These are phyloP conservation scores for Pseudocercospora macadamiae DNA, from an alignment of 2,329 filamentous ascomycete species.

Conservation along the genomic window DNA sequence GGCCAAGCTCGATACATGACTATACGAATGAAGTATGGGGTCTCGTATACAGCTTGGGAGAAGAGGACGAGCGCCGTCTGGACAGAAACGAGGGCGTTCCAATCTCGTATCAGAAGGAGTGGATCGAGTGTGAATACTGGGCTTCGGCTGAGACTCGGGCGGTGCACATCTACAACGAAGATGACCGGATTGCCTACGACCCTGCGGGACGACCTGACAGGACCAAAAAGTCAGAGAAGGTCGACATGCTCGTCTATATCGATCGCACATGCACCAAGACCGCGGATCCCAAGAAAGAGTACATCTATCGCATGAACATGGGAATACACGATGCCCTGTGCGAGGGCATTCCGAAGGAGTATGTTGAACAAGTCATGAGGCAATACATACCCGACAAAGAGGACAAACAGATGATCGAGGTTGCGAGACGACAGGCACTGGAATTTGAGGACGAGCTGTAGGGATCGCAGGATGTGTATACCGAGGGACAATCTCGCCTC, in stretches of 20 bases:
- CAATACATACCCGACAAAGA: constrained; percentile 49
- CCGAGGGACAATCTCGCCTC: too few species aligned
- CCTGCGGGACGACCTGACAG: constrained; percentile 30
- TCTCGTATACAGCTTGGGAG: constrained; percentile 57
- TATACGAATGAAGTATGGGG: constrained; percentile 56
- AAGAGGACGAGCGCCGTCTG: constrained; percentile 55
- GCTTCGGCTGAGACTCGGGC: constrained; percentile 13
- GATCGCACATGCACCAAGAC: constrained; percentile 49
- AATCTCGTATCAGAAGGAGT: constrained; percentile 60
- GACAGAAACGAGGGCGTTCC: constrained; percentile 67
- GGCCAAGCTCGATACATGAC: constrained; percentile 12
- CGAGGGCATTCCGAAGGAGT: constrained; percentile 57
- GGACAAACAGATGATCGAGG: constrained; percentile 31
- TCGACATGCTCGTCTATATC: constrained; percentile 62
- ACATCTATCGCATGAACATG: constrained; percentile 65
- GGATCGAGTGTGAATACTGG: constrained; percentile 51
- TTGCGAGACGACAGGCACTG: constrained; percentile 43
- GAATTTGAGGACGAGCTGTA: constrained; percentile 31
- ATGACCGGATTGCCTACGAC: background rate
- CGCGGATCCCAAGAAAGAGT: constrained; percentile 57
- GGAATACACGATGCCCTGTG: constrained; percentile 62
- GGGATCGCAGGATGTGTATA: background rate
- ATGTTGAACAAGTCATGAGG: constrained; percentile 60
- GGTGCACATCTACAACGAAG: background rate
- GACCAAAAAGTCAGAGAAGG: constrained; percentile 25